Conservation (phyloP, 495 filamentous ascomycete species). For the Durotheca rogersii region DNA sequence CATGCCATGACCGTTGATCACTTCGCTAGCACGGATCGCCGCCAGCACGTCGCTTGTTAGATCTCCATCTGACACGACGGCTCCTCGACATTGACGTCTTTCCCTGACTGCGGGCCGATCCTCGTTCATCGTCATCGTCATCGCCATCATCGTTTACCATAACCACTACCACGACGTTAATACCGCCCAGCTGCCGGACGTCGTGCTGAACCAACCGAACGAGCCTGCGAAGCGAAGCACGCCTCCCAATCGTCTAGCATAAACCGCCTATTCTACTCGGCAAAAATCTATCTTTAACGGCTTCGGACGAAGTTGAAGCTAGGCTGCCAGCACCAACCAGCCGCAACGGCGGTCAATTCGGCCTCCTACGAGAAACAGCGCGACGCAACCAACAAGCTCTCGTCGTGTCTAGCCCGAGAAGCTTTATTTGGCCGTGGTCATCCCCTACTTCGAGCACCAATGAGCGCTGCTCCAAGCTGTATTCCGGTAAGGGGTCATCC, state of each 20-base stretch:
- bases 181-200: slow-evolving; percentile 1
- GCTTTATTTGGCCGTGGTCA: background rate
- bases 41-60: too few relatives aligned
- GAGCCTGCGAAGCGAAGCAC: slow-evolving; percentile 8
- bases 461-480: background rate
- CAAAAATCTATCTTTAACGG: slow-evolving; percentile 10
- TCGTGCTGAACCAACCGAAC: slow-evolving; percentile 19
- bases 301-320: slow-evolving; percentile 9
- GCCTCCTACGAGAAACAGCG: background rate
- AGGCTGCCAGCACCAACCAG: slow-evolving; percentile 2
- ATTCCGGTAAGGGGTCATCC: background rate
- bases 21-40: slow-evolving; percentile 14
- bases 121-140: slow-evolving; percentile 8
- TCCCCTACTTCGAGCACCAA: background rate
- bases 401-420: background rate
- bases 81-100: slow-evolving; percentile 1
- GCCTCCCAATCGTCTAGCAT: slow-evolving; percentile 3
- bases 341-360: slow-evolving; percentile 3
- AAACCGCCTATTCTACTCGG: slow-evolving; percentile 16
- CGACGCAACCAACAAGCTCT: background rate
- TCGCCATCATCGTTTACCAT: too few relatives aligned
- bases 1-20: slow-evolving; percentile 16
- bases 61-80: slow-evolving; percentile 20
- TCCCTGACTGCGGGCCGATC: slow-evolving; percentile 15
- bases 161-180: slow-evolving; percentile 6